Percentiles rank a stretch among this genome's conserved stretches.
Conservation (phyloP, 75 land plant species). For the Ceratopteris richardii region DNA sequence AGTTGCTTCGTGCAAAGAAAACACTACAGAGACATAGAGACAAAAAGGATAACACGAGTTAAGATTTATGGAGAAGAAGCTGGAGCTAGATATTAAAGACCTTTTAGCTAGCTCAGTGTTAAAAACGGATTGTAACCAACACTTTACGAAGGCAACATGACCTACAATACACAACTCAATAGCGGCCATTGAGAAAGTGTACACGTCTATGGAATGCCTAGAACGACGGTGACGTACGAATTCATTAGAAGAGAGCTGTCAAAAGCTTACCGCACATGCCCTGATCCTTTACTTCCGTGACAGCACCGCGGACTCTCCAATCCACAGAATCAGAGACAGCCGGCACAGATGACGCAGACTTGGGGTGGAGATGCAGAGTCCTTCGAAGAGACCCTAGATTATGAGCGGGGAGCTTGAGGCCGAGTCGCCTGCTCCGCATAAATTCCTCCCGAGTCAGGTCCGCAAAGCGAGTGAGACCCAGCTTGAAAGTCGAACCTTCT, state of each 20-base stretch:
- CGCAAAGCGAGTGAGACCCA: conserved; percentile 64
- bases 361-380: not conserved
- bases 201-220: too few species aligned
- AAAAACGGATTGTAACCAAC: not conserved
- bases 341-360: not conserved
- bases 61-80: too few species aligned
- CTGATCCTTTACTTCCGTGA: conserved; percentile 44
- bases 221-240: too few species aligned
- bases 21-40: too few species aligned
- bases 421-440: conserved; percentile 5
- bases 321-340: conserved; percentile 17
- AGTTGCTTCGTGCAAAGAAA: too few species aligned
- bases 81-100: too few species aligned
- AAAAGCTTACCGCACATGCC: conserved; percentile 33
- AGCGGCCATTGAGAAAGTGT: too few species aligned
- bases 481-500: conserved; percentile 23
- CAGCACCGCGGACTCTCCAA: conserved; percentile 55
- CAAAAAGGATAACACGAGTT: too few species aligned
- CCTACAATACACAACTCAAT: not conserved
- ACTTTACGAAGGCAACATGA: not conserved
- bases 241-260: not conserved
- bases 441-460: conserved; percentile 74
- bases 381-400: not conserved
- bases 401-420: not conserved
- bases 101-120: not conserved